Conservation (phyloP, 805 yeast species). For the Metschnikowia henanensis region DNA sequence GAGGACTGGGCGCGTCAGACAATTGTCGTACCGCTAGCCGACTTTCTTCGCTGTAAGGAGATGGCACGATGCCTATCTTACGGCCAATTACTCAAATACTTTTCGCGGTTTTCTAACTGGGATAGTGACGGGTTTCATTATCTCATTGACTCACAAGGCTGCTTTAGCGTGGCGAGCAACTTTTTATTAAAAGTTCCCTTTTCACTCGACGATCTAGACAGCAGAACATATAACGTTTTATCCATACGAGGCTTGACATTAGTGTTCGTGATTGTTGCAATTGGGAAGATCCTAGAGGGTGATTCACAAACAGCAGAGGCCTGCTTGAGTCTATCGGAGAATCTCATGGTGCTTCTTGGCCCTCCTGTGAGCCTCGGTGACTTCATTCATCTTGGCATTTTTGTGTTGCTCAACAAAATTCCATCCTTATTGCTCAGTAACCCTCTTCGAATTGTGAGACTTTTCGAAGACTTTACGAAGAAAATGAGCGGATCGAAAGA, state of each 20-base stretch:
- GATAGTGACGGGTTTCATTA: conserved; percentile 14
- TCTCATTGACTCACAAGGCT: conserved; percentile 12
- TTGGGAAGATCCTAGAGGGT: conserved; percentile 10
- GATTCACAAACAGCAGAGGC: conserved; percentile 2
- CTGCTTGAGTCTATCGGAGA: conserved; percentile 10
- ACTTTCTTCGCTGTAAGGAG: conserved; percentile 1
- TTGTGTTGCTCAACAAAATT: conserved; percentile 11
- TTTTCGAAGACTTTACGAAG: conserved; percentile 8
- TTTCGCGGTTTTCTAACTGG: conserved; percentile 10
- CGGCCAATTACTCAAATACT: conserved; percentile 6
- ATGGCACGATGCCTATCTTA: conserved; percentile 6
- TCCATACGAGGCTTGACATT: conserved; percentile 11
- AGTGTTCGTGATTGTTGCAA: conserved; percentile 10
- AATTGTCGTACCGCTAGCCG: conserved; percentile 4
- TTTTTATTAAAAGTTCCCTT: conserved; percentile 5
- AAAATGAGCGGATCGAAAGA: conserved; percentile 6
- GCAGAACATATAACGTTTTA: conserved; percentile 7
- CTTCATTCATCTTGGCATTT: conserved; percentile 13
- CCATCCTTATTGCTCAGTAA: conserved; percentile 9
- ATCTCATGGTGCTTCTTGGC: conserved; percentile 7
- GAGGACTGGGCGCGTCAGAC: conserved; percentile 6
- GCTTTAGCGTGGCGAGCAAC: conserved; percentile 14
- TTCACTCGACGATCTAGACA: conserved; percentile 1
- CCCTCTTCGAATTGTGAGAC: neutral
- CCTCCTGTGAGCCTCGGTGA: conserved; percentile 13